Percentiles rank a stretch among this genome's conserved stretches.
Conservation (phyloP, 2,329 filamentous ascomycete genomes). For the Paramyrothecium roridum region DNA sequence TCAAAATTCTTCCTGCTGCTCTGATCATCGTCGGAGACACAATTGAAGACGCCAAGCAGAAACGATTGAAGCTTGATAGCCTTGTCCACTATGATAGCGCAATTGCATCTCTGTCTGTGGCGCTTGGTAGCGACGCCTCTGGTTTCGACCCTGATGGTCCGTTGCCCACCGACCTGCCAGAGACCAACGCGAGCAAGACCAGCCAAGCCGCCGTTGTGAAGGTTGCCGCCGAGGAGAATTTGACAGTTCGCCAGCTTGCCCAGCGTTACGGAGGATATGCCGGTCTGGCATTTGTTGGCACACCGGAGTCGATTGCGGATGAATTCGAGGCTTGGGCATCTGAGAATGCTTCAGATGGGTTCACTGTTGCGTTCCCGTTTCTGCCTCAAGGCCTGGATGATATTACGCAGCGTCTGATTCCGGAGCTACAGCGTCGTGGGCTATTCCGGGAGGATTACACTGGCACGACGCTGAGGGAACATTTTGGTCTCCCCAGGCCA, state of each 20-base stretch:
- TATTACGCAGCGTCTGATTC: constrained; percentile 41
- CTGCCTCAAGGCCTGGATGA: constrained; percentile 48
- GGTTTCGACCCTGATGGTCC: constrained; percentile 45
- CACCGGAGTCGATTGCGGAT: constrained; percentile 44
- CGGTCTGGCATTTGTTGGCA: constrained; percentile 49
- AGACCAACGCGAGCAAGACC: constrained; percentile 53
- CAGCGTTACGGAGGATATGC: constrained; percentile 46
- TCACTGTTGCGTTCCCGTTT: constrained; percentile 48
- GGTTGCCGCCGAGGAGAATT: constrained; percentile 38
- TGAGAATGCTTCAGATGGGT: constrained; percentile 47
- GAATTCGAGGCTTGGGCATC: constrained; percentile 44
- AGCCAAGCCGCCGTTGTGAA: constrained; percentile 38
- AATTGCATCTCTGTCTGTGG: constrained; percentile 48
- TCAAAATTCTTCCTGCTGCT: constrained; percentile 51
- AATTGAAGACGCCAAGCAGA: constrained; percentile 43
- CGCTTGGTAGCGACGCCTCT: constrained; percentile 43
- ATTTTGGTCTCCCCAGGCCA: constrained; percentile 49
- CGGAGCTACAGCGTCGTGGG: constrained; percentile 47
- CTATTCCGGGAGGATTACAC: constrained; percentile 50
- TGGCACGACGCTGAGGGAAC: constrained; percentile 49
- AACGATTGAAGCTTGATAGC: constrained; percentile 46
- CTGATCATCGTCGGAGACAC: constrained; percentile 47
- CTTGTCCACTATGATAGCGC: constrained; percentile 52
- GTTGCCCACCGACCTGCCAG: constrained; percentile 45
- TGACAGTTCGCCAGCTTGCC: constrained; percentile 50